Evolutionary conservation across 2,329 filamentous ascomycete species (phyloP).

Genomic region (Beauveria medogensis): DNA sequence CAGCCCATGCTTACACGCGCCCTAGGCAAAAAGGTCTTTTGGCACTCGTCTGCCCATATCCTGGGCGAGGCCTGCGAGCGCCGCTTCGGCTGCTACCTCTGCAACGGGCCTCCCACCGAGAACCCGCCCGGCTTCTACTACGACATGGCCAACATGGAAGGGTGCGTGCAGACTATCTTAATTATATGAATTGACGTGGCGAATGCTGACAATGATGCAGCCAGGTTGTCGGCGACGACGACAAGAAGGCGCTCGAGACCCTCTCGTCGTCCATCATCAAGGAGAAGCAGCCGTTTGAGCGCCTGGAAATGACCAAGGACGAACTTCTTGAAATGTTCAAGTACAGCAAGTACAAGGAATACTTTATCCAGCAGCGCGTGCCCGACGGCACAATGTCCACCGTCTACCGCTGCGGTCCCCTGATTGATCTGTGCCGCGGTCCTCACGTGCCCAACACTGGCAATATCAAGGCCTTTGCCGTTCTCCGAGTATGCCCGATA

Average conservation of each 20-base stretch:
- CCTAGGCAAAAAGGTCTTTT: slow-evolving; percentile 84
- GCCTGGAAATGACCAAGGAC: slow-evolving; percentile 80
- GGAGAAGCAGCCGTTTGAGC: slow-evolving; percentile 93
- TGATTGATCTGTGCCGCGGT: slow-evolving; percentile 92
- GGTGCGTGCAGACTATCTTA: slow-evolving; percentile 15
- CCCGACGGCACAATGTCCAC: slow-evolving; percentile 83
- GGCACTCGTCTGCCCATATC: slow-evolving; percentile 93
- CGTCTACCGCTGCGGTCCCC: slow-evolving; percentile 85
- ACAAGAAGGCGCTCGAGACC: slow-evolving; percentile 79
- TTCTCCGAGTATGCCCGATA: slow-evolving; percentile 57
- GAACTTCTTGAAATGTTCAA: slow-evolving; percentile 90
- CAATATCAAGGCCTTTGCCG: slow-evolving; percentile 87
- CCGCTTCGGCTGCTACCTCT: slow-evolving; percentile 83
- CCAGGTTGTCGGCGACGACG: slow-evolving; percentile 62
- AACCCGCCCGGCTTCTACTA: slow-evolving; percentile 82
- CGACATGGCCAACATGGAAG: slow-evolving; percentile 66
- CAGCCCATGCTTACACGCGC: neutral
- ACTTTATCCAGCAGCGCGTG: slow-evolving; percentile 70
- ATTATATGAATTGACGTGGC: no score
- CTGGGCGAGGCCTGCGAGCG: slow-evolving; percentile 92
- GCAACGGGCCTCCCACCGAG: slow-evolving; percentile 85
- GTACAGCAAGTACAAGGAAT: slow-evolving; percentile 97
- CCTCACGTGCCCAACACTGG: slow-evolving; percentile 89
- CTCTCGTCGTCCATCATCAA: slow-evolving; percentile 81
- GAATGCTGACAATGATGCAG: slow-evolving; percentile 38